Conservation (phyloP, 2,329 filamentous ascomycete genomes). For the Trichoderma sp. region DNA sequence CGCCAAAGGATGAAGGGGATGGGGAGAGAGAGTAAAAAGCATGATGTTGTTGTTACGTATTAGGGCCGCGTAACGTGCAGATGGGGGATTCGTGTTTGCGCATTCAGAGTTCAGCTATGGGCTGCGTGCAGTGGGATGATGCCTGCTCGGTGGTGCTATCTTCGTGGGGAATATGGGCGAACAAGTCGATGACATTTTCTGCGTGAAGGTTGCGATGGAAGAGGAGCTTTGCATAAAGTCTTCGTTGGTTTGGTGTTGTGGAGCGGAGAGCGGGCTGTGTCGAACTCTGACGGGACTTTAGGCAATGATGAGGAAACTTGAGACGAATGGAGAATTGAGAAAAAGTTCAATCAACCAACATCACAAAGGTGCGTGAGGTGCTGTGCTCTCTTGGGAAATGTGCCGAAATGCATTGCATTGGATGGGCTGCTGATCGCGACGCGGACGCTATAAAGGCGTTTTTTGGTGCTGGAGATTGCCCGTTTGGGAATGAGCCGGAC, state of each 20-base stretch:
- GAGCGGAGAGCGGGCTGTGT: neutral
- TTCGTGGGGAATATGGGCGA: neutral
- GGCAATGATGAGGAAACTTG: neutral
- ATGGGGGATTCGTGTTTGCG: neutral
- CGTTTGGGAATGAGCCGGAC: conserved; percentile 5
- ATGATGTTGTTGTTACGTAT: conserved; percentile 1
- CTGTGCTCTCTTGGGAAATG: neutral
- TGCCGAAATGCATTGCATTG: neutral
- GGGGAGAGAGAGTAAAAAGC: neutral
- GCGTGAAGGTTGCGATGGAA: neutral
- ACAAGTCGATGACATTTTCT: neutral
- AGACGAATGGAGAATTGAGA: neutral
- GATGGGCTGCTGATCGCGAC: conserved; percentile 3
- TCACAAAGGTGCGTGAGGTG: neutral
- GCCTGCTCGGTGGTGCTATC: neutral
- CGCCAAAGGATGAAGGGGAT: neutral
- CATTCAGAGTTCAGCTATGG: conserved; percentile 9
- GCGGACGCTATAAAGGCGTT: neutral
- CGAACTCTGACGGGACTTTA: neutral
- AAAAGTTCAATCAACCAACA: neutral
- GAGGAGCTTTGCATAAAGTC: neutral
- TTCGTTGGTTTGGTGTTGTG: neutral
- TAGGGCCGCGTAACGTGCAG: neutral
- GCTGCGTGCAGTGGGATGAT: neutral
- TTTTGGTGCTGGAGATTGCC: neutral